Evolutionary conservation across 2,329 filamentous ascomycete genomes (phyloP).

Genomic region (Penicillium sp.): DNA sequence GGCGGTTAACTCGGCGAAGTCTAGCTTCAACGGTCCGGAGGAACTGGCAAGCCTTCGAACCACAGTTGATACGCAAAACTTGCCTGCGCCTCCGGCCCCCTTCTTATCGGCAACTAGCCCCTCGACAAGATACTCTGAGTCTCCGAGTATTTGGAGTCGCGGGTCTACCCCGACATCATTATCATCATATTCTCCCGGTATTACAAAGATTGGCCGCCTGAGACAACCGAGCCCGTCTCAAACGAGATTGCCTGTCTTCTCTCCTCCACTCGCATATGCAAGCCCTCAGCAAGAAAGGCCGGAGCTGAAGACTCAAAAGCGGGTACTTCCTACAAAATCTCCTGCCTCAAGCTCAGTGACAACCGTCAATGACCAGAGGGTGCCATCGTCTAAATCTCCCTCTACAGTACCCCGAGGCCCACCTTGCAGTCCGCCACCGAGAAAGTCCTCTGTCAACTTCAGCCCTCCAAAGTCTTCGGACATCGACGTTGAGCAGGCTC

Average conservation of each 20-base stretch:
- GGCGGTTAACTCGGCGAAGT: constrained; percentile 8
- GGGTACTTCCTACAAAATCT: constrained; percentile 8
- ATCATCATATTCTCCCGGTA: constrained; percentile 43
- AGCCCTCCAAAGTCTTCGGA: constrained; percentile 24
- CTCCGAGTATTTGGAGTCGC: constrained; percentile 40
- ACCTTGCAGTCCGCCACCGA: constrained; percentile 55
- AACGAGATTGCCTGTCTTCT: constrained; percentile 30
- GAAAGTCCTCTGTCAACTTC: constrained; percentile 54
- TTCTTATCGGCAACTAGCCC: constrained; percentile 37
- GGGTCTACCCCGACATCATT: constrained; percentile 44
- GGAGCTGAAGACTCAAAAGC: constrained; percentile 11
- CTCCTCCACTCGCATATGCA: constrained; percentile 15
- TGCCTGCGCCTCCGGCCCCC: constrained; percentile 34
- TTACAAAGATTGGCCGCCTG: constrained; percentile 31
- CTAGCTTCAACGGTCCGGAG: constrained; percentile 24
- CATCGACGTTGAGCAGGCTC: constrained; percentile 17
- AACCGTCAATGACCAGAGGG: constrained; percentile 1
- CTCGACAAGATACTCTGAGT: constrained; percentile 41
- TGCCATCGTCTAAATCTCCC: neutral
- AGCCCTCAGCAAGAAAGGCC: constrained; percentile 17
- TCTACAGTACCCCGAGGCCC: constrained; percentile 11
- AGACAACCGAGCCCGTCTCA: constrained; percentile 33
- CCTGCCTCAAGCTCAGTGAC: constrained; percentile 6
- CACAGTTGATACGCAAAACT: constrained; percentile 27
- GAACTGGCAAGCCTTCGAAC: constrained; percentile 35